A percentile compares a stretch with the other conserved stretches of the same genome.
Conservation (phyloP, 805 yeast genomes). For the Wickerhamiella azyma region DNA sequence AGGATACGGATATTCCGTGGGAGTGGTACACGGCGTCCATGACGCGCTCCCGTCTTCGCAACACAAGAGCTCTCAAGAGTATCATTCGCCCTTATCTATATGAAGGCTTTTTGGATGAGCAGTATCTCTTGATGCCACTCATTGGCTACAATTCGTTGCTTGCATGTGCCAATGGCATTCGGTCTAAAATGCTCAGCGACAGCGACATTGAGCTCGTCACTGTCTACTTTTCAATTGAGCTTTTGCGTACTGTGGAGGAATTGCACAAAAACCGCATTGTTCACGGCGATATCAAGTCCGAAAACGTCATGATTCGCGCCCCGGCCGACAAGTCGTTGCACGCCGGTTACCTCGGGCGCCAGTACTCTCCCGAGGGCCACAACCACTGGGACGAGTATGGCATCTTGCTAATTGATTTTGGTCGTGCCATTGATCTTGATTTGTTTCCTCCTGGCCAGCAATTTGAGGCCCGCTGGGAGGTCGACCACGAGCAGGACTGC, state of each 20-base stretch:
- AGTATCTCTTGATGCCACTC: conserved; percentile 52
- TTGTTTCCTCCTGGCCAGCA: conserved; percentile 37
- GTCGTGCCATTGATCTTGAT: conserved; percentile 59
- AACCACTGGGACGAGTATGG: conserved; percentile 39
- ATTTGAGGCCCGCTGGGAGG: conserved; percentile 47
- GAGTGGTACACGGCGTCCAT: conserved; percentile 62
- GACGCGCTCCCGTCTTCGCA: conserved; percentile 30
- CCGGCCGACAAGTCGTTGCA: conserved; percentile 18
- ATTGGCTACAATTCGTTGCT: conserved; percentile 58
- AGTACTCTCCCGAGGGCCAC: conserved; percentile 2
- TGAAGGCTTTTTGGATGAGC: conserved; percentile 49
- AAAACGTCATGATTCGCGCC: conserved; percentile 66
- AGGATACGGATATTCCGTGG: conserved; percentile 54
- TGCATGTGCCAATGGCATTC: conserved; percentile 41
- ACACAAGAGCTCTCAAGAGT: conserved; percentile 24
- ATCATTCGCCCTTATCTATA: conserved; percentile 40
- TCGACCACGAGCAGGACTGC: conserved; percentile 53
- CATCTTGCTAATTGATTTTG: conserved; percentile 62
- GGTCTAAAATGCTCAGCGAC: conserved; percentile 23
- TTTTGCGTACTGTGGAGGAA: conserved; percentile 42
- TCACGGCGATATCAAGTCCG: conserved; percentile 80
- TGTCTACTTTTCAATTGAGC: conserved; percentile 49
- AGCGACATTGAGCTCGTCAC: conserved; percentile 44
- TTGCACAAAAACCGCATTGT: conserved; percentile 56
- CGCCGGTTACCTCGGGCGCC: conserved; percentile 23